These are phyloP conservation scores for Colletotrichum sp. DNA, from an alignment of 2,329 filamentous ascomycete species.

Conservation along the genomic window DNA sequence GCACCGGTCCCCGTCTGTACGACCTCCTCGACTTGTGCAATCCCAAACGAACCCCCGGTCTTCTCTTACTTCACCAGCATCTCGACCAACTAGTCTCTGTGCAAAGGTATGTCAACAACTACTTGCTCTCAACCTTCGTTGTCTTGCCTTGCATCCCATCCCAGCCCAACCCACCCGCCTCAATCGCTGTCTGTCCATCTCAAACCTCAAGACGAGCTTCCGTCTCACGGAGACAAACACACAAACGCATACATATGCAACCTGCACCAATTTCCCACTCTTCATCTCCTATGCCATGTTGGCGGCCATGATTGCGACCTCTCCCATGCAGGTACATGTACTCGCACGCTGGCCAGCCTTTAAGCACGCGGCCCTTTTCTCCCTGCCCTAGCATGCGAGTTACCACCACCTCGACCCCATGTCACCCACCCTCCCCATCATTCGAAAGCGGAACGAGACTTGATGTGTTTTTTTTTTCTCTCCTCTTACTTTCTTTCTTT, in stretches of 20 bases:
- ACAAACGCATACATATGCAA: not conserved
- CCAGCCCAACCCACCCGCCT: not conserved
- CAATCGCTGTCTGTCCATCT: not conserved
- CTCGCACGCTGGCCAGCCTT: slow-evolving; percentile 10
- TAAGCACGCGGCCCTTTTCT: slow-evolving; percentile 2
- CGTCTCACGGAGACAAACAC: not conserved
- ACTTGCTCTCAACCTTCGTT: not conserved
- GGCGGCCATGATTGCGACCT: not conserved
- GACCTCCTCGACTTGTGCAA: slow-evolving; percentile 8
- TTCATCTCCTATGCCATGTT: not conserved
- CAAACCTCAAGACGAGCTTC: not conserved
- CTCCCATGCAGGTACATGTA: slow-evolving; percentile 18
- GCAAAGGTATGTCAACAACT: not conserved
- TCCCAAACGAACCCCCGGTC: not conserved
- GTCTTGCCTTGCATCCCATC: not conserved
- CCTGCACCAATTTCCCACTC: not conserved
- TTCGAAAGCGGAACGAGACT: not conserved
- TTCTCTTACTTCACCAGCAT: not conserved
- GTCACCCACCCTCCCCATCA: not conserved
- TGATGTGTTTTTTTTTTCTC: not conserved
- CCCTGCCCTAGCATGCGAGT: not conserved
- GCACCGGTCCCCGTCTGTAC: slow-evolving; percentile 5
- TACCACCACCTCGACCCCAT: not conserved
- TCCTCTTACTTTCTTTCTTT: not conserved
- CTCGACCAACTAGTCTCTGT: not conserved